A percentile compares a stretch with the other conserved stretches of the same genome.
These are phyloP conservation scores for Papilionanthe hybrid DNA, from an alignment of 116 monocot genomes.

Conservation along the genomic window DNA sequence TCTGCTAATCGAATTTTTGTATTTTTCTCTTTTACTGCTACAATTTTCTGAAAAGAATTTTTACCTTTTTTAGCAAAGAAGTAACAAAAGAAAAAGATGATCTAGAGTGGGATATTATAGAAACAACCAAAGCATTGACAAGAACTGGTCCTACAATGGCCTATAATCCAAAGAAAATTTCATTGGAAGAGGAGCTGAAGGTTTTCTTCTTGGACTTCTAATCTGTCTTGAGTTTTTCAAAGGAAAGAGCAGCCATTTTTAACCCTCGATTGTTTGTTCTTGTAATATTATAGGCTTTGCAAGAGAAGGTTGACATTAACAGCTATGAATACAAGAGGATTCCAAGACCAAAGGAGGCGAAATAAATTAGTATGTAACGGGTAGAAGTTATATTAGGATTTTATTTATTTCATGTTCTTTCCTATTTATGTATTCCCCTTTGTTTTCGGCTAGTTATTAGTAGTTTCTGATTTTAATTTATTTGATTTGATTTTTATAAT, in stretches of 20 bases:
- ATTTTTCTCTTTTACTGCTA: background rate
- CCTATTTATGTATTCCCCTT: no score
- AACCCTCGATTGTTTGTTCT: background rate
- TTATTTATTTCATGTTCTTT: no score
- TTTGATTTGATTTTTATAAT: no score
- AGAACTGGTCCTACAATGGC: conserved; percentile 74
- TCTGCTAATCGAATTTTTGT: background rate
- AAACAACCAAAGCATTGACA: conserved; percentile 64
- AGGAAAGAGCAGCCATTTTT: background rate
- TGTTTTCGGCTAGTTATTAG: no score
- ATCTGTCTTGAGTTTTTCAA: background rate
- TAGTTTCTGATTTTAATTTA: no score
- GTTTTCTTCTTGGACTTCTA: conserved; percentile 15
- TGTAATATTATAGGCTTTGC: conserved; percentile 40
- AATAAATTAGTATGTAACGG: conserved; percentile 14
- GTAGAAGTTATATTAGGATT: background rate
- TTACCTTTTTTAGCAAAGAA: conserved; percentile 53
- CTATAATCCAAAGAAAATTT: conserved; percentile 74
- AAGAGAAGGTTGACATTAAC: conserved; percentile 73
- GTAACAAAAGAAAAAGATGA: conserved; percentile 90
- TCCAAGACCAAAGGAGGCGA: conserved; percentile 56
- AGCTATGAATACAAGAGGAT: conserved; percentile 76
- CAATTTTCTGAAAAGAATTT: background rate
- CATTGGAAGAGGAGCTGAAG: conserved; percentile 91
- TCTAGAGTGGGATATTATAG: conserved; percentile 83